A percentile compares a stretch with the other conserved stretches of the same genome.
Conservation (phyloP, 768 basidiomycete genomes). For the Tulasnella sp. region DNA sequence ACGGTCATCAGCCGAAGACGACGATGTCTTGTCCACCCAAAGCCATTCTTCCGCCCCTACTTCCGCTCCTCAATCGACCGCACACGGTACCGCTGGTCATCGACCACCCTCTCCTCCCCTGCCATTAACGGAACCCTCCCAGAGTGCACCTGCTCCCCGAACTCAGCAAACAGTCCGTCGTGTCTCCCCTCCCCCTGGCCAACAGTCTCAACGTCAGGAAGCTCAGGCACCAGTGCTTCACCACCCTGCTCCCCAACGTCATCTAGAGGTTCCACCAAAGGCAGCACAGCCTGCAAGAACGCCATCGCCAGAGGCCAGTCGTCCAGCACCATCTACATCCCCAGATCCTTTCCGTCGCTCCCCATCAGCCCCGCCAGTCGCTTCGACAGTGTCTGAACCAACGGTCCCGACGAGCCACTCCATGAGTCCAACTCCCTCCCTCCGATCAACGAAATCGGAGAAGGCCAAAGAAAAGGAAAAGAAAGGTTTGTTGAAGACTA, state of each 20-base stretch:
- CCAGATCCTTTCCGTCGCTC: slow-evolving; percentile 11
- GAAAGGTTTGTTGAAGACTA: slow-evolving; percentile 45
- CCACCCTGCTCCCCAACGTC: slow-evolving; percentile 54
- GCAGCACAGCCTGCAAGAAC: slow-evolving; percentile 11
- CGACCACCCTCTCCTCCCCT: not conserved
- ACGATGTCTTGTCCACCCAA: slow-evolving; percentile 5
- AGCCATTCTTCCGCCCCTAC: slow-evolving; percentile 2
- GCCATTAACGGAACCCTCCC: not conserved
- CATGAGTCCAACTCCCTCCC: slow-evolving; percentile 38
- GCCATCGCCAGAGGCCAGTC: slow-evolving; percentile 17
- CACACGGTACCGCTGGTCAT: not conserved
- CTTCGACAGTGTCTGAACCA: slow-evolving; percentile 7
- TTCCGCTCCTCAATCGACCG: slow-evolving; percentile 3
- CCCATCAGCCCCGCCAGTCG: slow-evolving; percentile 7
- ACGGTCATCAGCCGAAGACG: slow-evolving; percentile 12
- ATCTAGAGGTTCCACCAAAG: slow-evolving; percentile 29
- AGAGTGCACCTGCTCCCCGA: not conserved
- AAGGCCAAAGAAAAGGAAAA: slow-evolving; percentile 54
- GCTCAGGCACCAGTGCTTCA: slow-evolving; percentile 34
- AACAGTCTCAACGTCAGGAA: slow-evolving; percentile 12
- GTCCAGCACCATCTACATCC: slow-evolving; percentile 13
- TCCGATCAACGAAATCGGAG: slow-evolving; percentile 9
- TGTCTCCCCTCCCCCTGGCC: slow-evolving; percentile 13
- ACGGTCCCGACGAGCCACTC: slow-evolving; percentile 18
- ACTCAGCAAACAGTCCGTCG: slow-evolving; percentile 12